Conservation (phyloP, 306 rosid species). For the Chamaecrista fasciculata region DNA sequence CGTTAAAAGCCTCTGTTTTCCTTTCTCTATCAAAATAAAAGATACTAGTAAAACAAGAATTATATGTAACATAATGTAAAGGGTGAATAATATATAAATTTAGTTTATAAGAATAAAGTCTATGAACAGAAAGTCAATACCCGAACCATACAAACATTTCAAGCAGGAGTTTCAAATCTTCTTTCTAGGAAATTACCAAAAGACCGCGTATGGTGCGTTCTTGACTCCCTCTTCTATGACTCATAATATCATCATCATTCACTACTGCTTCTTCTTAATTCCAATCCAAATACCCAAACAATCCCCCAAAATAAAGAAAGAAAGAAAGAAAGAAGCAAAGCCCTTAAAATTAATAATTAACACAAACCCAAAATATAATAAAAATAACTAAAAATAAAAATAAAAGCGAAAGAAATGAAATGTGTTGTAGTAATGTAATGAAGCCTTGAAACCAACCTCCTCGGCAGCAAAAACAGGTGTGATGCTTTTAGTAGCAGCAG, state of each 20-base stretch:
- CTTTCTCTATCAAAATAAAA: no score
- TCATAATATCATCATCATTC: no score
- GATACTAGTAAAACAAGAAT: no score
- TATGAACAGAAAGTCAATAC: conserved; percentile 83
- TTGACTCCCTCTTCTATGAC: conserved; percentile 60
- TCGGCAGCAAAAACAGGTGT: background rate
- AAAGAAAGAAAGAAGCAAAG: background rate
- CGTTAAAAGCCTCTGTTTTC: no score
- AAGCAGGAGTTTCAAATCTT: conserved; percentile 25
- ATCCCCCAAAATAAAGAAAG: background rate
- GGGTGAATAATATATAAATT: conserved; percentile 4
- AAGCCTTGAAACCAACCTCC: background rate
- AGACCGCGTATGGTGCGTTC: conserved; percentile 83
- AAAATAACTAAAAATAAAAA: no score
- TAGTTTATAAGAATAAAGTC: conserved; percentile 35
- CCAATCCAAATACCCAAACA: background rate
- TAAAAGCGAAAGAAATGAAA: background rate
- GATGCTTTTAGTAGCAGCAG: background rate
- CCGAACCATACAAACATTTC: conserved; percentile 85
- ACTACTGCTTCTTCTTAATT: background rate
- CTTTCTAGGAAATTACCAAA: background rate
- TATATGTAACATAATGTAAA: no score
- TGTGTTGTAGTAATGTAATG: background rate
- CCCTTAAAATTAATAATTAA: background rate
- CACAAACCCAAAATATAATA: background rate